phyloP scores from a whole-genome alignment of 306 rosid genomes.

The Medicago truncatula region MtrunA17r5.0-ANR NC_053048.1:29968501-29969000 shows the following conservation, averaged over 20 bases:
- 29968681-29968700: not conserved
- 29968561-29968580: too few species aligned
- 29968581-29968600: too few species aligned
- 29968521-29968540: too few species aligned
- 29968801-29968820: constrained; percentile 17
- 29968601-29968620: too few species aligned
- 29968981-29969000: not conserved
- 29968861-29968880: not conserved
- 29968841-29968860: not conserved
- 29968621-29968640: too few species aligned
- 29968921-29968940: too few species aligned
- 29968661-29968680: too few species aligned
- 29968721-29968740: constrained; percentile 51
- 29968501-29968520: too few species aligned
- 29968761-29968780: constrained; percentile 56
- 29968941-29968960: too few species aligned
- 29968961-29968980: not conserved
- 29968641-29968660: too few species aligned
- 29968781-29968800: constrained; percentile 15
- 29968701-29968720: constrained; percentile 48
- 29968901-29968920: not conserved
- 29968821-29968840: not conserved
- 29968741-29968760: constrained; percentile 52
- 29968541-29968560: too few species aligned
- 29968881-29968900: not conserved